These are phyloP conservation scores for Phytophthora foliorum DNA, from an alignment of 352 stramenopile species.

Conservation along the genomic window DNA sequence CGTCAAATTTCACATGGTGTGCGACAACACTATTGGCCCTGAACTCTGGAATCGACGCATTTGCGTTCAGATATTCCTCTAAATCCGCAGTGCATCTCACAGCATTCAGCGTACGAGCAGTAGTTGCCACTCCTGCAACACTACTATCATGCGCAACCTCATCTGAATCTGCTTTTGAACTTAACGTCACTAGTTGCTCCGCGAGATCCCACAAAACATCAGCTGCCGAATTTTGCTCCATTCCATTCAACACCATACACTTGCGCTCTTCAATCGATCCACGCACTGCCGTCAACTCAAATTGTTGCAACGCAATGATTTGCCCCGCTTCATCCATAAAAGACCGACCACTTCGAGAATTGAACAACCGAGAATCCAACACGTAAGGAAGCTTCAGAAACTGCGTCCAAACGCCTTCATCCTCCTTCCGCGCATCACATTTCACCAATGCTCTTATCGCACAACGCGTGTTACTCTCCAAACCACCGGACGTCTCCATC, in stretches of 20 bases:
- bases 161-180: not conserved
- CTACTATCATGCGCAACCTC: not conserved
- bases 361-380: slow-evolving; percentile 28
- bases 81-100: slow-evolving; percentile 6
- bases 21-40: not conserved
- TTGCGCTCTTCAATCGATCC: not conserved
- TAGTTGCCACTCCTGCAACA: not conserved
- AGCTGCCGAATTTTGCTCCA: not conserved
- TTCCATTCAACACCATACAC: not conserved
- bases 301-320: slow-evolving; percentile 33
- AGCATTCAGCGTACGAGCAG: not conserved
- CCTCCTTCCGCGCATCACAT: not conserved
- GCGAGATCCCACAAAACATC: slow-evolving; percentile 25
- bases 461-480: slow-evolving; percentile 5
- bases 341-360: slow-evolving; percentile 33
- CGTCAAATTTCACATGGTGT: slow-evolving; percentile 3
- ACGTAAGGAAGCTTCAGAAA: slow-evolving; percentile 35
- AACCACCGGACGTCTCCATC: slow-evolving; percentile 3
- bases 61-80: slow-evolving; percentile 22
- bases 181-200: slow-evolving; percentile 16
- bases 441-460: slow-evolving; percentile 14
- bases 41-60: not conserved
- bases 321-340: slow-evolving; percentile 27
- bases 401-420: slow-evolving; percentile 17
- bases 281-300: slow-evolving; percentile 2